Conservation (phyloP, 139 green algal species). For the Protoeuglena noctilucae region DNA sequence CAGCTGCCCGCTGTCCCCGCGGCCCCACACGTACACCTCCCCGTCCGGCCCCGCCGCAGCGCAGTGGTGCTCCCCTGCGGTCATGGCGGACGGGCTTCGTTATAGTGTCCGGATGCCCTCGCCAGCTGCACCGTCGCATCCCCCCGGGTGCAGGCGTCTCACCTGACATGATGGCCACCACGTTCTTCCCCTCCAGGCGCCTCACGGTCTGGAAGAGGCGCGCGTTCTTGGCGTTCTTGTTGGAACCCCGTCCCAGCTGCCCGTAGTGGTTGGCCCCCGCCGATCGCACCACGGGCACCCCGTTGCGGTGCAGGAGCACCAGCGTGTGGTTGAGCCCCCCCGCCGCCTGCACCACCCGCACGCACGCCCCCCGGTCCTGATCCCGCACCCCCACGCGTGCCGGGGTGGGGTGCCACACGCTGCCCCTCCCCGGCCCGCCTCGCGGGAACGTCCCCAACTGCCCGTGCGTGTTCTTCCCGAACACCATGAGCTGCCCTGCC, state of each 20-base stretch:
- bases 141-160: no score
- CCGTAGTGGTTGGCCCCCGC: slow-evolving; percentile 51
- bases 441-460: slow-evolving; percentile 14
- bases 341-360: slow-evolving; percentile 39
- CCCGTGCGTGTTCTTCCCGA: slow-evolving; percentile 41
- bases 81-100: no score
- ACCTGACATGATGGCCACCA: slow-evolving; percentile 34
- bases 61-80: slow-evolving; percentile 51
- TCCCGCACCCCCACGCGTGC: slow-evolving; percentile 13
- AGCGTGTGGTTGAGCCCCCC: slow-evolving; percentile 38
- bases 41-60: slow-evolving; percentile 33
- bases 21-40: slow-evolving; percentile 55
- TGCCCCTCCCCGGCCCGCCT: slow-evolving; percentile 2
- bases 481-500: slow-evolving; percentile 36
- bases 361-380: slow-evolving; percentile 12
- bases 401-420: slow-evolving; percentile 4
- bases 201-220: slow-evolving; percentile 27
- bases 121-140: neutral
- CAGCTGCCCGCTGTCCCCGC: slow-evolving; percentile 56
- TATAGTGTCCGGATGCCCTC: no score
- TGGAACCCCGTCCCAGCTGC: slow-evolving; percentile 58
- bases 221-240: slow-evolving; percentile 16
- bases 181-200: slow-evolving; percentile 6
- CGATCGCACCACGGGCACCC: slow-evolving; percentile 23
- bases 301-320: slow-evolving; percentile 27